Conservation (phyloP, 495 filamentous ascomycete genomes). For the Penicillium manginii region DNA sequence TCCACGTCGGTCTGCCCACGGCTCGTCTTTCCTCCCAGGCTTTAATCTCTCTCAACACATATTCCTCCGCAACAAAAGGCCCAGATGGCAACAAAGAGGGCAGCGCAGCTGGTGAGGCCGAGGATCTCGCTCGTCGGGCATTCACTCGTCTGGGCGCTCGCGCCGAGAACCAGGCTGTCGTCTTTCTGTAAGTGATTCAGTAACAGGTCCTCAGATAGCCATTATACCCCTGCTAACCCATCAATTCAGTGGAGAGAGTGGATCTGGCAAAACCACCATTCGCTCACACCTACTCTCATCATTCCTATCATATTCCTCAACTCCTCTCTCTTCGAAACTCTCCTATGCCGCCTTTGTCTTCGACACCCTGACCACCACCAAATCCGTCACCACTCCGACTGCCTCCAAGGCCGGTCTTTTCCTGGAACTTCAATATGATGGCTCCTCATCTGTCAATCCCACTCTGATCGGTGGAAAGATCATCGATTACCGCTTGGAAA, state of each 20-base stretch:
- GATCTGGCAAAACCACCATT: constrained; percentile 92
- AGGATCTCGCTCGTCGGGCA: constrained; percentile 84
- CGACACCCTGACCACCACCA: constrained; percentile 96
- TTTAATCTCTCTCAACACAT: constrained; percentile 89
- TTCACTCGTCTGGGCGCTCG: constrained; percentile 84
- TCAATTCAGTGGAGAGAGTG: constrained; percentile 79
- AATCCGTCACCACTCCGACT: constrained; percentile 90
- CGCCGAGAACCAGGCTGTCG: constrained; percentile 87
- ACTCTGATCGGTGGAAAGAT: constrained; percentile 91
- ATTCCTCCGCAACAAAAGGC: constrained; percentile 81
- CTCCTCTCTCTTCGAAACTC: constrained; percentile 87
- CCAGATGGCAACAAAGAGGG: constrained; percentile 87
- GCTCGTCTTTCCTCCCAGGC: constrained; percentile 89
- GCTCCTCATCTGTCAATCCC: constrained; percentile 75
- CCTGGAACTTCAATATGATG: constrained; percentile 95
- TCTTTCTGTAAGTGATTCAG: constrained; percentile 76
- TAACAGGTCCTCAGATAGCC: neutral
- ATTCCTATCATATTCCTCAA: constrained; percentile 83
- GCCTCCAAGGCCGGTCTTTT: constrained; percentile 95
- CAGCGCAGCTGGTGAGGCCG: constrained; percentile 82
- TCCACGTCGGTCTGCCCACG: constrained; percentile 86
- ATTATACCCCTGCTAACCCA: neutral
- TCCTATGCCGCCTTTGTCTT: constrained; percentile 94
- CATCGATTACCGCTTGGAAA: constrained; percentile 88
- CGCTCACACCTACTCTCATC: constrained; percentile 84